phyloP scores from a whole-genome alignment of 441 rosid genomes.

The Gossypium lobatum region DNA sequence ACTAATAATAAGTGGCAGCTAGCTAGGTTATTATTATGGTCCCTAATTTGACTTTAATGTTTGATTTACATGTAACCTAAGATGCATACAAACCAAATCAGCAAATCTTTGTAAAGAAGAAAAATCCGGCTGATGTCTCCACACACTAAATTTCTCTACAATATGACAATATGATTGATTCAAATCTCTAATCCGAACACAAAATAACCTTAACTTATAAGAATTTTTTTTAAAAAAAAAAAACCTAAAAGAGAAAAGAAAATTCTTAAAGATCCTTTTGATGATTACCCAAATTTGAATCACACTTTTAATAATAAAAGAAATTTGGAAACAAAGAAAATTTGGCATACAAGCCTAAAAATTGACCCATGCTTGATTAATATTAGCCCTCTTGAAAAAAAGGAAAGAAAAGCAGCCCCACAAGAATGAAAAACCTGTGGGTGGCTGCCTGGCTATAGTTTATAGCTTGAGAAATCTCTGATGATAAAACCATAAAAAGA shows the following conservation, averaged over 20 bases:
- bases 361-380: slow-evolving; percentile 24
- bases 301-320: neutral
- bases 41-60: slow-evolving; percentile 27
- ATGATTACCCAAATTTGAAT: slow-evolving; percentile 32
- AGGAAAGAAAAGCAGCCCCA: slow-evolving; percentile 17
- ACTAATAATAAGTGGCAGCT: slow-evolving; percentile 14
- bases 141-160: neutral
- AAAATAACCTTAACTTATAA: slow-evolving; percentile 22
- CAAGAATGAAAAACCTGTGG: slow-evolving; percentile 29
- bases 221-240: slow-evolving; percentile 4
- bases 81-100: slow-evolving; percentile 36
- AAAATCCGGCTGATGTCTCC: slow-evolving; percentile 36
- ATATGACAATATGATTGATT: neutral
- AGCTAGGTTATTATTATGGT: slow-evolving; percentile 19
- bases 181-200: neutral
- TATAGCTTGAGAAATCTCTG: slow-evolving; percentile 17
- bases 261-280: slow-evolving; percentile 29
- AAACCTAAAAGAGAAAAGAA: neutral
- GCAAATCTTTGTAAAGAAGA: slow-evolving; percentile 30
- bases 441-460: slow-evolving; percentile 20
- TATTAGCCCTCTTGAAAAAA: neutral
- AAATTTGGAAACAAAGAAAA: neutral
- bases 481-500: slow-evolving; percentile 4
- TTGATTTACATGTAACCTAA: slow-evolving; percentile 21
- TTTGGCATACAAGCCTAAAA: neutral